Percentiles rank a stretch among this genome's conserved stretches.
Evolutionary conservation across 2,329 filamentous ascomycete genomes (phyloP).

Genomic region (Monilinia polystroma): DNA sequence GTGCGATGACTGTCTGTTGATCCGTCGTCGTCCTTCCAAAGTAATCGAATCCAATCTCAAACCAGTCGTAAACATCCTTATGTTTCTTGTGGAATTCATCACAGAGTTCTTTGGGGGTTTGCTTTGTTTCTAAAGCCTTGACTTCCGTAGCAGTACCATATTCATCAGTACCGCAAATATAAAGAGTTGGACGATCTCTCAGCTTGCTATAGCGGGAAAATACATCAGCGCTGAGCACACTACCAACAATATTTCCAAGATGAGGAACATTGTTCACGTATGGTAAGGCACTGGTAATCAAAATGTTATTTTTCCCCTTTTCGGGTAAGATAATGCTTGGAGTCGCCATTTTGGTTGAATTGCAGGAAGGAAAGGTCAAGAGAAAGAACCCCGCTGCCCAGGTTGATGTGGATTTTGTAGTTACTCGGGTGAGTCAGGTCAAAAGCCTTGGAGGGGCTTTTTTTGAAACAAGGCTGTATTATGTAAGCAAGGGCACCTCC

Average conservation of each 20-base stretch:
- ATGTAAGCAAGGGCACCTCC: neutral
- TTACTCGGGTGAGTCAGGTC: constrained; percentile 21
- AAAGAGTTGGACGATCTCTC: constrained; percentile 76
- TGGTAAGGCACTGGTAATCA: constrained; percentile 88
- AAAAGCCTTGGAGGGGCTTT: constrained; percentile 22
- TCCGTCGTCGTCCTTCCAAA: constrained; percentile 90
- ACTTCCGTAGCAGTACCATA: constrained; percentile 97
- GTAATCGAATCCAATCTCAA: constrained; percentile 90
- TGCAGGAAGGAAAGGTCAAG: constrained; percentile 4
- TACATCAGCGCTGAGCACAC: constrained; percentile 84
- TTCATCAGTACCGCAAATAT: constrained; percentile 86
- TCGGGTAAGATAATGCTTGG: constrained; percentile 57
- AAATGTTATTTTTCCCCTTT: constrained; percentile 77
- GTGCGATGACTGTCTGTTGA: constrained; percentile 88
- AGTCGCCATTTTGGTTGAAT: constrained; percentile 33
- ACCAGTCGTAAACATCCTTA: constrained; percentile 92
- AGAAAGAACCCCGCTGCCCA: constrained; percentile 20
- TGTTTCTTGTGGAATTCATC: constrained; percentile 91
- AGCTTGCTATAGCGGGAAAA: constrained; percentile 80
- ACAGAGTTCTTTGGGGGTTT: constrained; percentile 81
- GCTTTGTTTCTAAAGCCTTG: constrained; percentile 84
- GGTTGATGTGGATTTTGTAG: constrained; percentile 14
- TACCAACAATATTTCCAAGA: constrained; percentile 84
- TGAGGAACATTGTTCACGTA: constrained; percentile 82
- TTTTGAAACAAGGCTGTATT: constrained; percentile 8